Base-by-base conservation (phyloP, 2,329 filamentous ascomycete genomes). In the Fusarium vanettenii region DNA sequence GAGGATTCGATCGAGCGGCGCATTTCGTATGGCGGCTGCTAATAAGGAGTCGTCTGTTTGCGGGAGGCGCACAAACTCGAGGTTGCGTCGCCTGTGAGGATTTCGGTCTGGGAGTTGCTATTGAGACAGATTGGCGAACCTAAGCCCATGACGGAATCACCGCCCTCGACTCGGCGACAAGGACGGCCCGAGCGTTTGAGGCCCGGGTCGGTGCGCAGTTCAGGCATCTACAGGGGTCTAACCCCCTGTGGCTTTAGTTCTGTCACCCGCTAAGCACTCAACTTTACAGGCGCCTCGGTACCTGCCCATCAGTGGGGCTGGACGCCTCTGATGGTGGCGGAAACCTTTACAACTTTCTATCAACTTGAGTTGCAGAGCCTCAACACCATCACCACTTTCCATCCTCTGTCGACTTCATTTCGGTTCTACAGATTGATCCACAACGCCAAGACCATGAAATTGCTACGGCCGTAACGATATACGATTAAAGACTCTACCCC, bases 81-180 rank as follows among this genome's bases (percentile, higher is more conserved):
- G 63, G 64, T 74, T 66, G 72, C 56, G 66, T 73, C 72, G 31
- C n/a, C 22, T 62, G 29, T 69, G 60, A 70, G 60, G 52, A 64
- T 48, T 59, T 56, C 22, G 31, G 52, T 50, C 62, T 60, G 64
- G 63, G 64, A 37, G 56, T 69, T 31, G 29, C 29, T 65, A 69
- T 52, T 52, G 60, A 63, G 72, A 70, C 66, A 65, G 64, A 45
- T 69, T 60, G 65, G 68, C 60, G 60, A 48, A 52, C 52, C 64
- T 63, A 41, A 55, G 64, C 14, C 41, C 70, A 78, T 79, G 77
- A 79, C 77, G 77, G 77, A 79, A 78, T 69, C 72, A 71, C 67
- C 64, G 68, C 66, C 70, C 68, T 76, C 60, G 55, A 66, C 61
- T 78, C 77, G 77, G 77, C 67, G 67, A 61, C 56, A 67, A 76